Evolutionary conservation across 2,329 filamentous ascomycete species (phyloP), one percentile per base, ranked within the genome.

Genomic region (Diaporthe destruens): DNA sequence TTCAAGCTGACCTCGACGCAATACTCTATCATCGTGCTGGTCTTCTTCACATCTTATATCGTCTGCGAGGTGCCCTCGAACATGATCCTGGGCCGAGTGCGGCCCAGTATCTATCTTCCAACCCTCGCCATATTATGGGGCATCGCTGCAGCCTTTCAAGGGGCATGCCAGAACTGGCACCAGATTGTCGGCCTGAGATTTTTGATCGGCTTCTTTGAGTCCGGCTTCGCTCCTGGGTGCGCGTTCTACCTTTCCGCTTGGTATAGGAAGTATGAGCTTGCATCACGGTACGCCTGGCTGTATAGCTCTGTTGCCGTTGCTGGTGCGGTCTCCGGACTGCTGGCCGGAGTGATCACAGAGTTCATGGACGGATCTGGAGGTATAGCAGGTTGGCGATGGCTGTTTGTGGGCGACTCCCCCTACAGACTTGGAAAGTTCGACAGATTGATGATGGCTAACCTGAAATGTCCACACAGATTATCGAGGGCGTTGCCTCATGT

Each of bases 31-130:
- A 78, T 79, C n/a, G 77, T 79, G 6, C 71, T 78, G 25, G 61
- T 77, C 54, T 79, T 79, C 74, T 78, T 78, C 69, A 71, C 79
- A 32, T 78, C 75, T 12, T 80, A 80, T 57, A 71, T 76, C 14
- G 47, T 78, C 18, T 76, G 75, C 20, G 77, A 79, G 54, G 73
- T 79, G n/a, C 77, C 77, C 2, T 69, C 75, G 51, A 78, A 78
- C 66, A 77, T 77, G 75, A 72, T 76, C 39, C 42, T 77, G 16
- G 78, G 73, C 32, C 74, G 78, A 4, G 76, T 76, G 39, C 69
- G 76, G 18, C 76, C 76, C 34, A 77, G 75, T 49, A 54, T 78
- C 34, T 78, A 75, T 51, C 75, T 79, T 1, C 74, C 76, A 0
- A 72, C 74, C 6, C 75, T 78, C 3, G 75, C 72, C 3, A 56